These are phyloP conservation scores for Papiliotrema laurentii DNA, from an alignment of 1,284 basidiomycete species.

Conservation along the genomic window DNA sequence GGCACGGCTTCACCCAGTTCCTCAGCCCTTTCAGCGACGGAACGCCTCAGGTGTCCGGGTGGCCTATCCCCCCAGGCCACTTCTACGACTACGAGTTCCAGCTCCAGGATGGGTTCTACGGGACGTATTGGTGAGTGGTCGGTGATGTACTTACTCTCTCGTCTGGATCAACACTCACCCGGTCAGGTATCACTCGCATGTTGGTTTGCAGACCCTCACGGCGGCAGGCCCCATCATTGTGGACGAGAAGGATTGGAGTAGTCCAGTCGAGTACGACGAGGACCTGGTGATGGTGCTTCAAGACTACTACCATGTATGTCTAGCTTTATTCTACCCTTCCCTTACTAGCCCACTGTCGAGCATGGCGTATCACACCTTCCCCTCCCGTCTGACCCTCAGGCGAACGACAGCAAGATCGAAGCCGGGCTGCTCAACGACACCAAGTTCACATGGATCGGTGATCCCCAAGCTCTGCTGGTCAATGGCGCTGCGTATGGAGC, in stretches of 20 bases:
- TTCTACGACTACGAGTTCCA: conserved; percentile 15
- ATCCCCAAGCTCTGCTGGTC: conserved; percentile 8
- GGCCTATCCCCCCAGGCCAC: conserved; percentile 11
- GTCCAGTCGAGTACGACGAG: conserved; percentile 14
- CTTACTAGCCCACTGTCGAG: no score
- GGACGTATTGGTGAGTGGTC: not conserved
- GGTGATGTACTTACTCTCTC: no score
- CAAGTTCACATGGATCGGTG: conserved; percentile 7
- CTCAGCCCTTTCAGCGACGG: conserved; percentile 9
- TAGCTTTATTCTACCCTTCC: not conserved
- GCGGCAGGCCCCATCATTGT: conserved; percentile 13
- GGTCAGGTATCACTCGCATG: conserved; percentile 12
- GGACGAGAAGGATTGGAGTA: not conserved
- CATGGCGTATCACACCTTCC: no score
- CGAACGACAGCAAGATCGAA: no score
- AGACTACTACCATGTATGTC: conserved; percentile 12
- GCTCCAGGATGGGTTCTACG: conserved; percentile 1
- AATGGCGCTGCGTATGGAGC: conserved; percentile 6
- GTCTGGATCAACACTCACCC: no score
- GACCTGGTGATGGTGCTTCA: conserved; percentile 10
- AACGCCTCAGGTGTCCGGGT: conserved; percentile 6
- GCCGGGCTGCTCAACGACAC: conserved; percentile 9
- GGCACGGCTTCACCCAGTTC: conserved; percentile 10
- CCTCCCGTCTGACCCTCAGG: no score
- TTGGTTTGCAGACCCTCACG: conserved; percentile 7